Percentiles rank a stretch among this genome's conserved stretches.
phyloP scores from a whole-genome alignment of 2,329 filamentous ascomycete genomes.

The Colletotrichum sp. region DNA sequence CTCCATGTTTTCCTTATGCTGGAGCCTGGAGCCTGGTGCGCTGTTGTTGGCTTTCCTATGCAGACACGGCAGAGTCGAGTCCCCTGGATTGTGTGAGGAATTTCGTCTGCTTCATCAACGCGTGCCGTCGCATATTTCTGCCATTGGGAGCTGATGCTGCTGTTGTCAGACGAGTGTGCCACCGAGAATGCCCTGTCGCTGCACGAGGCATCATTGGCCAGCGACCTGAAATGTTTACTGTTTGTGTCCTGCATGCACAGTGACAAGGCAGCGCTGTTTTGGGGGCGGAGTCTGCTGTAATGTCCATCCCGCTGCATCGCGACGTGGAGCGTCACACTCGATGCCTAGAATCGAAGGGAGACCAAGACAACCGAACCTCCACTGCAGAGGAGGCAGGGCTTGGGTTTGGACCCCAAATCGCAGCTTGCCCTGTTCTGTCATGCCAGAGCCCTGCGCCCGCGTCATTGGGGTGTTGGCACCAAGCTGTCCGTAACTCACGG shows the following conservation, averaged over 20 bases:
- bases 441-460: background rate
- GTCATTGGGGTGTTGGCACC: background rate
- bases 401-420: background rate
- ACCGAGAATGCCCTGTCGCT: background rate
- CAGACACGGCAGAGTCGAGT: background rate
- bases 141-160: background rate
- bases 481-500: background rate
- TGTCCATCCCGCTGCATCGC: background rate
- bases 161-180: background rate
- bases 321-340: conserved; percentile 8
- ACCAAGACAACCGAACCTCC: background rate
- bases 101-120: background rate
- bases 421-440: background rate
- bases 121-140: background rate
- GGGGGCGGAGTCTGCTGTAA: conserved; percentile 10
- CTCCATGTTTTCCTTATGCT: background rate
- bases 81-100: background rate
- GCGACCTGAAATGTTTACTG: background rate
- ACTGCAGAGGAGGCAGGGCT: background rate
- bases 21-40: background rate
- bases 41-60: background rate
- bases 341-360: background rate
- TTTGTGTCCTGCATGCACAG: background rate
- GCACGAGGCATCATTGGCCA: background rate
- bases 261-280: background rate